A percentile compares a stretch with the other conserved stretches of the same genome.
Evolutionary conservation across 1,139 yeast species (phyloP).

Genomic region (Candida sp.): DNA sequence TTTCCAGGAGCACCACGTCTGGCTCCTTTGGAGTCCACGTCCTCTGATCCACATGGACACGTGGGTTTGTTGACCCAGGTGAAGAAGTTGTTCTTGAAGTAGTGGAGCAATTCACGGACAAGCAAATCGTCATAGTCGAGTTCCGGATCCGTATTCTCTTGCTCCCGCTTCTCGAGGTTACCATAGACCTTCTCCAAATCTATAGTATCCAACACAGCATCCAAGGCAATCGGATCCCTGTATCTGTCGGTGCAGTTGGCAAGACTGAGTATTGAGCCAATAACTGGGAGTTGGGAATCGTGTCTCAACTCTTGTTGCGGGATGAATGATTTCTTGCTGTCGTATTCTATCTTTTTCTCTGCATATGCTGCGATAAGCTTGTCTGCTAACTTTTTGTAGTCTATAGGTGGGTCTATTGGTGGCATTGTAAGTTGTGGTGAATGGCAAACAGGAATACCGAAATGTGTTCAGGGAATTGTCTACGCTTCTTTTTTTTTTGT

Average conservation of each 20-base stretch:
- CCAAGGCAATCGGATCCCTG: conserved; percentile 8
- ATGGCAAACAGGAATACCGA: not conserved
- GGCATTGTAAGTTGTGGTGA: conserved; percentile 1
- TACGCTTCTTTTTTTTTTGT: not conserved
- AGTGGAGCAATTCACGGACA: conserved; percentile 68
- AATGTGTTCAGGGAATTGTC: not conserved
- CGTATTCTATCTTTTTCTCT: conserved; percentile 5
- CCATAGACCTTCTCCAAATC: conserved; percentile 40
- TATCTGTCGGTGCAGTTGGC: conserved; percentile 9
- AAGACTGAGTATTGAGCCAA: conserved; percentile 7
- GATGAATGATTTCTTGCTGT: not conserved
- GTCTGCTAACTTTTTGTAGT: conserved; percentile 9
- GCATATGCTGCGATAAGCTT: conserved; percentile 9
- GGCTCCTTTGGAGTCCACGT: conserved; percentile 20
- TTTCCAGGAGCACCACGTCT: conserved; percentile 20
- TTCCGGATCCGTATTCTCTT: conserved; percentile 11
- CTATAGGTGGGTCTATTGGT: conserved; percentile 7
- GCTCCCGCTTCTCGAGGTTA: conserved; percentile 37
- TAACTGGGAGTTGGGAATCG: conserved; percentile 8
- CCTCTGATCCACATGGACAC: conserved; percentile 54
- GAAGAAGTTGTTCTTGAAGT: conserved; percentile 85
- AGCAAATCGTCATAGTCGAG: conserved; percentile 68
- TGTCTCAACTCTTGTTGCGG: not conserved
- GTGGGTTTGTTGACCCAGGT: conserved; percentile 79
- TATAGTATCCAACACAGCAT: conserved; percentile 23